Base-by-base conservation (phyloP, 129 eudicot genomes). In the Lactuca saligna region DNA sequence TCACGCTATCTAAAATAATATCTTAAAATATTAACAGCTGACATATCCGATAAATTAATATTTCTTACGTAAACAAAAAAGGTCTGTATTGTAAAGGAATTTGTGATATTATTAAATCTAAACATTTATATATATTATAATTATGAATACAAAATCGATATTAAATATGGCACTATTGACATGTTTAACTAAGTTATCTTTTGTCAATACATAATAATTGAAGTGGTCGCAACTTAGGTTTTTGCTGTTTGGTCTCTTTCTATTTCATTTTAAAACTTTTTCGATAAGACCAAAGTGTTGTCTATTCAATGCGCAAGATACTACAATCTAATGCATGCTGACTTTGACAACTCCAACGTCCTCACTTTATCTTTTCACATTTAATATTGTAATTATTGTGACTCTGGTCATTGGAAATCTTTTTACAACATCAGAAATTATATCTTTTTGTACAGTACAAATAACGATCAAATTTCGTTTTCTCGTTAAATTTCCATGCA, bases 141-240 rank as follows among this genome's bases (percentile, higher is more conserved):
- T 11, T 11, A 46, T 46, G 8, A 3, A 46, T 11, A 46, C 3
- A 12, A 11, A 46, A 2, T 11, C 12, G 12, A n/a, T 46, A 53
- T 64, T 17, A 17, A 64, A 64, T 64, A 64, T 46, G 49, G 46
- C 7, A 39, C 17, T 13, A 44, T 70, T 59, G 67, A 59, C 48
- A 33, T 48, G 33, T 7, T 17, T 61, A 34, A 33, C 57, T 2
- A 49, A 33, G 34, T 15, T 59, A 15, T 49, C 32, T 41, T 56
- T 69, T 69, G 65, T 69, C 74, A 57, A 57, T 34, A 60, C 49
- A 58, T 31, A 70, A 70, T 70, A 71, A 71, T 71, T 48, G 38
- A 50, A 61, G 62, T 13, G 61, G 69, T 61, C 69, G 35, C 61
- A 17, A 61, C 29, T 20, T 62, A 72, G 75, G 69, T 34, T 50